phyloP scores from a whole-genome alignment of 208 protist genomes.

The Leishmania tropica region DNA sequence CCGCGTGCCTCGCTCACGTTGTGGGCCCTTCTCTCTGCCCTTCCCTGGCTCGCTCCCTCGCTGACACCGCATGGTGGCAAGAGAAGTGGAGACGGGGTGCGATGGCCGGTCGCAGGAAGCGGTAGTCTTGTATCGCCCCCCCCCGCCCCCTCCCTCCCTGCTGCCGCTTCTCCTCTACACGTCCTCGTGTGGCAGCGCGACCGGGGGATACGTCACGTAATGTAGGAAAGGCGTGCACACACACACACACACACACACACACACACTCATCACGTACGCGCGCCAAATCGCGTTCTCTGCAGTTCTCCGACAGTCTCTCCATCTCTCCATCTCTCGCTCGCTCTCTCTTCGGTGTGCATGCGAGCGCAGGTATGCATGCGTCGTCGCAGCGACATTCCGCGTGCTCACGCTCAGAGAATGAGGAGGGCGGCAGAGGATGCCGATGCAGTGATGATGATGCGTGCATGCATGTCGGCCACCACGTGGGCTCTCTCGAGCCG shows the following conservation, averaged over 20 bases:
- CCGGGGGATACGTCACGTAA: not conserved
- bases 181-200: not conserved
- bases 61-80: not conserved
- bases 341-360: not conserved
- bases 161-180: not conserved
- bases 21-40: slow-evolving; percentile 8
- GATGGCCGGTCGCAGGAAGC: not conserved
- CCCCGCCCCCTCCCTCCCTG: not conserved
- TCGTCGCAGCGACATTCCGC: not conserved
- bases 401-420: not conserved
- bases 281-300: not conserved
- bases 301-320: not conserved
- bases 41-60: not conserved
- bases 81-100: not conserved
- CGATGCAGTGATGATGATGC: not conserved
- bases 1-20: not conserved
- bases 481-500: not conserved
- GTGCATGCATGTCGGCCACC: not conserved
- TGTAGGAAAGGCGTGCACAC: not conserved
- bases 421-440: not conserved
- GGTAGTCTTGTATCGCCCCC: not conserved
- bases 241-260: not conserved
- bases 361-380: not conserved
- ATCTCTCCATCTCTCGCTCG: not conserved
- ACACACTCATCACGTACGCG: not conserved